phyloP scores from a whole-genome alignment of 495 filamentous ascomycete genomes.

The Xylaria bambusicola region DNA sequence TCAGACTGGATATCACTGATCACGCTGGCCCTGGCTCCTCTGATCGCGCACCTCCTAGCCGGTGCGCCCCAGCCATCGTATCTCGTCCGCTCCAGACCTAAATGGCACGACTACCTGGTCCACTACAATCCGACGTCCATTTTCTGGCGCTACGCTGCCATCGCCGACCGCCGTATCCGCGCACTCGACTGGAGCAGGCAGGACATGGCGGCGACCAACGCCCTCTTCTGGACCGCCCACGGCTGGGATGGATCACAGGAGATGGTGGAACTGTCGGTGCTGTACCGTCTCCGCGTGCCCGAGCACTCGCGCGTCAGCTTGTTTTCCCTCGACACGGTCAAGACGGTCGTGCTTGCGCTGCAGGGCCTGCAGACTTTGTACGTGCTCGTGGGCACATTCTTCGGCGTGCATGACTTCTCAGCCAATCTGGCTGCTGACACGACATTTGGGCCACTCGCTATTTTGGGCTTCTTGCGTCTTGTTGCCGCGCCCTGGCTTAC shows the following conservation, averaged over 20 bases:
- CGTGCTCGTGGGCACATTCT: too few relatives aligned
- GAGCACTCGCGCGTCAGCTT: slow-evolving; percentile 8
- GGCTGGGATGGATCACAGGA: slow-evolving; percentile 38
- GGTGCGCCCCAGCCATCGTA: too few relatives aligned
- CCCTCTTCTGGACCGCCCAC: slow-evolving; percentile 32
- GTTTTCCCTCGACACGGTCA: slow-evolving; percentile 21
- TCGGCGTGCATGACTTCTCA: too few relatives aligned
- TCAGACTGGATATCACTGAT: too few relatives aligned
- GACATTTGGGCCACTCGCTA: too few relatives aligned
- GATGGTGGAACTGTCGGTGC: slow-evolving; percentile 24
- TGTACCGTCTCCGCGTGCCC: slow-evolving; percentile 16
- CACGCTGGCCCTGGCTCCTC: too few relatives aligned
- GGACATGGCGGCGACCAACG: slow-evolving; percentile 32
- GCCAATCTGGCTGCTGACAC: too few relatives aligned
- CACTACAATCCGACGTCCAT: slow-evolving; percentile 39
- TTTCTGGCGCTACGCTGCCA: slow-evolving; percentile 38
- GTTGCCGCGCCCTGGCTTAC: too few relatives aligned
- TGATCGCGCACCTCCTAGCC: too few relatives aligned
- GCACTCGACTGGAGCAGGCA: slow-evolving; percentile 25
- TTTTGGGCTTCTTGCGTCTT: too few relatives aligned
- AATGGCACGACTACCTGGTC: too few relatives aligned
- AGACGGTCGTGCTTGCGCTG: slow-evolving; percentile 23
- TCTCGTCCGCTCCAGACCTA: too few relatives aligned
- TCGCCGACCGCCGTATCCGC: slow-evolving; percentile 33
- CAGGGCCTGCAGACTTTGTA: slow-evolving; percentile 11